Percentiles rank a stretch among this genome's conserved stretches.
Conservation (phyloP, 768 basidiomycete species). For the Tulasnella sp. region DNA sequence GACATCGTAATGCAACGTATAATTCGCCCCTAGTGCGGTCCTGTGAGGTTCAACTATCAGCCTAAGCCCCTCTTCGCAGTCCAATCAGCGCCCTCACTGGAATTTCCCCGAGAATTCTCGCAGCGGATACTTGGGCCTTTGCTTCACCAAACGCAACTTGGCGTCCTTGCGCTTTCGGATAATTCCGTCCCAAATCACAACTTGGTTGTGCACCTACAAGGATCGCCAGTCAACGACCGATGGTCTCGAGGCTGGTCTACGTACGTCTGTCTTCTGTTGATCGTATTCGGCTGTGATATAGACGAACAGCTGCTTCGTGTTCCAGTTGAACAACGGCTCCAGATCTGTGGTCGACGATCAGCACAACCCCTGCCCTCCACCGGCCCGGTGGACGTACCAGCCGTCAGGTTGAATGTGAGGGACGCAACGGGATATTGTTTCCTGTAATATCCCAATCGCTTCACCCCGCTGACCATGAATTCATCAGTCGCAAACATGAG, state of each 20-base stretch:
- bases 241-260: background rate
- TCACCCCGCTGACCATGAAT: background rate
- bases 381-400: conserved; percentile 18
- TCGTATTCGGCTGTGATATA: conserved; percentile 76
- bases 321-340: conserved; percentile 80
- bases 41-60: conserved; percentile 29
- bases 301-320: conserved; percentile 89
- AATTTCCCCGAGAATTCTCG: conserved; percentile 61
- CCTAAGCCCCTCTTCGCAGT: background rate
- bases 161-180: conserved; percentile 70
- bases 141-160: conserved; percentile 39
- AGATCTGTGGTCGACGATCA: conserved; percentile 44
- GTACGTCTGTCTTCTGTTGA: conserved; percentile 24
- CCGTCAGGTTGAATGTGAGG: conserved; percentile 18
- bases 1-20: conserved; percentile 71
- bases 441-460: conserved; percentile 2
- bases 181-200: conserved; percentile 89
- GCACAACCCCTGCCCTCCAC: background rate
- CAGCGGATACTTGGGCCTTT: conserved; percentile 74
- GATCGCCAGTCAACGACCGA: background rate
- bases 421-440: conserved; percentile 14
- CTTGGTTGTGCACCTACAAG: conserved; percentile 51
- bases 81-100: conserved; percentile 42
- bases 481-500: background rate
- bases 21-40: conserved; percentile 50